phyloP scores from a whole-genome alignment of 345 rosid species.

The Atalantia buxifolia region DNA sequence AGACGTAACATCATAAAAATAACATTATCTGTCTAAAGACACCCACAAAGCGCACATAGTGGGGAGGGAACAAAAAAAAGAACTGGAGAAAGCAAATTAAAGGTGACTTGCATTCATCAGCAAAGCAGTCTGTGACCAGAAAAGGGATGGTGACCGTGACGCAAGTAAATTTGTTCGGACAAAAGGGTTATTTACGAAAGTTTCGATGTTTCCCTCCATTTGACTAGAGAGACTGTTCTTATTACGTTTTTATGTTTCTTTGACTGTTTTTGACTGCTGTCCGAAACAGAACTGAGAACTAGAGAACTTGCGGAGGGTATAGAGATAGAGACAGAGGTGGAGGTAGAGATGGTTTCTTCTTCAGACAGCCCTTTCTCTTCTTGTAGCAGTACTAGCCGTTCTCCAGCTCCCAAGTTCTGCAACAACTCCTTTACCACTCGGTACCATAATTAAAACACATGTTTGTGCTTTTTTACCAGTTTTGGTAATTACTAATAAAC shows the following conservation, averaged over 20 bases:
- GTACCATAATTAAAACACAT: conserved; percentile 15
- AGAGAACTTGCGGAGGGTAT: not conserved
- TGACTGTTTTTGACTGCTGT: conserved; percentile 6
- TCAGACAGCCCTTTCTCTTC: conserved; percentile 26
- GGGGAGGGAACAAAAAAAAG: too few species aligned
- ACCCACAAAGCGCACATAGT: not conserved
- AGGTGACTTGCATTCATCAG: not conserved
- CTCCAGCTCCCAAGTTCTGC: conserved; percentile 36
- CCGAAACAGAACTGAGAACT: not conserved
- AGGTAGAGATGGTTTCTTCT: conserved; percentile 20
- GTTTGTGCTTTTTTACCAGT: not conserved
- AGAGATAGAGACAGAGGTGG: not conserved
- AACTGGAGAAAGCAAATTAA: not conserved
- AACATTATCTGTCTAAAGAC: not conserved
- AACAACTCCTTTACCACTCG: conserved; percentile 49
- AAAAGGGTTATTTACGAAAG: not conserved
- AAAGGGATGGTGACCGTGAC: not conserved
- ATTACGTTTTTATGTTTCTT: not conserved
- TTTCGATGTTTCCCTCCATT: not conserved
- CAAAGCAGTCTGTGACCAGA: not conserved
- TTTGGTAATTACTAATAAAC: not conserved
- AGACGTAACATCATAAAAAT: not conserved
- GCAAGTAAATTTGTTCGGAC: not conserved
- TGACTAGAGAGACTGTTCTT: not conserved
- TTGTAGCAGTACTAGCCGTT: conserved; percentile 20